Conservation (phyloP, 2,329 filamentous ascomycete species). For the Plectosphaerella plurivora region DNA sequence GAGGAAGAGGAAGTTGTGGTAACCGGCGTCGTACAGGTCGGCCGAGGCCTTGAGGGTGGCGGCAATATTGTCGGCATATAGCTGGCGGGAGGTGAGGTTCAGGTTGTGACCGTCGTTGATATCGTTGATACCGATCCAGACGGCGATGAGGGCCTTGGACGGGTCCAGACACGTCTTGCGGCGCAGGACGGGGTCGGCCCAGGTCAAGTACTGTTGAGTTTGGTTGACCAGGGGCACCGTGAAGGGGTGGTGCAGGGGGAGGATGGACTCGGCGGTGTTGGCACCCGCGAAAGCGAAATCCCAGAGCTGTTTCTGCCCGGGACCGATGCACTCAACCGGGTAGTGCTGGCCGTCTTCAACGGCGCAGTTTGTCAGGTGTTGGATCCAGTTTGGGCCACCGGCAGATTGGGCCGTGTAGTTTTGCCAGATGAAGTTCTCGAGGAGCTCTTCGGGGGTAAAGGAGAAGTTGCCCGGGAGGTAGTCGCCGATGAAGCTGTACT, state of each 20-base stretch:
- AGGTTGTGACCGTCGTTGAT: slow-evolving; percentile 35
- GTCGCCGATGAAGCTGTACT: slow-evolving; percentile 52
- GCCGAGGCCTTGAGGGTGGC: slow-evolving; percentile 29
- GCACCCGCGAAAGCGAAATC: slow-evolving; percentile 52
- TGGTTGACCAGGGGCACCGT: slow-evolving; percentile 46
- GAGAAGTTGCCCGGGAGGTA: slow-evolving; percentile 32
- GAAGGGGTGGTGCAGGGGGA: slow-evolving; percentile 45
- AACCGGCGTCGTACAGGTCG: slow-evolving; percentile 42
- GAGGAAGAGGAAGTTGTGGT: slow-evolving; percentile 46
- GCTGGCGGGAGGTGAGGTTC: background rate
- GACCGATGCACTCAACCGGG: slow-evolving; percentile 37
- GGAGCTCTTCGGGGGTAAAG: slow-evolving; percentile 36
- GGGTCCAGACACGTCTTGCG: slow-evolving; percentile 20
- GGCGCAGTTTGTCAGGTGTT: slow-evolving; percentile 48
- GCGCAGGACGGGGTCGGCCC: slow-evolving; percentile 35
- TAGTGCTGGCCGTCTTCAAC: slow-evolving; percentile 33
- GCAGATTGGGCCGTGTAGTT: slow-evolving; percentile 40
- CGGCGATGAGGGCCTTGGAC: slow-evolving; percentile 36
- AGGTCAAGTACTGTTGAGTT: slow-evolving; percentile 39
- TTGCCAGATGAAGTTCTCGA: slow-evolving; percentile 45
- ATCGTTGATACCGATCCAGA: slow-evolving; percentile 56
- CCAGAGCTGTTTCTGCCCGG: slow-evolving; percentile 45
- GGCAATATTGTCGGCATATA: slow-evolving; percentile 36
- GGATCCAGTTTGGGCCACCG: slow-evolving; percentile 51
- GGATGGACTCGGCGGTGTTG: slow-evolving; percentile 38